Base-by-base conservation (phyloP, 306 rosid species). In the Corylus heterophylla region DNA sequence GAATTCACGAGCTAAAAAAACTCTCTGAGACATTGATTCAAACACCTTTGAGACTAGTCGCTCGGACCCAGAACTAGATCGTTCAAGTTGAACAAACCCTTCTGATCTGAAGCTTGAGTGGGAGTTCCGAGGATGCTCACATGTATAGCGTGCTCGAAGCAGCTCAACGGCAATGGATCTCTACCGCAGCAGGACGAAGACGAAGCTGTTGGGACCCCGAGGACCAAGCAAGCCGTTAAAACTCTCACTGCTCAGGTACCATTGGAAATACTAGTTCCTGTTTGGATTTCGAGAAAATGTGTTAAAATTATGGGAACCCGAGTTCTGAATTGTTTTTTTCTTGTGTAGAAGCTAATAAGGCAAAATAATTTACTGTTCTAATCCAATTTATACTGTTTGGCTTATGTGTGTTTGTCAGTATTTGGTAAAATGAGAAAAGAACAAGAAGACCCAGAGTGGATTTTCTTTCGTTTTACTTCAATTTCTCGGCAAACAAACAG, bases 61-160 rank as follows among this genome's bases (percentile, higher is more conserved):
- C 61, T 82, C 44, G 78, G 87, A 73, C 79, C 80, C 82, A 81
- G 62, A 49, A 39, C 54, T 67, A 61, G 91, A 83, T 84, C 92
- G 66, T 78, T 63, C 54, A 13, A 68, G 69, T 69, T 47, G 54
- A 22, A 52, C 67, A 22, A 77, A 79, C 81, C 71, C 75, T 83
- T 52, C 77, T 8, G 78, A 77, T 81, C 56, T 18, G 39, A 62
- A 35, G 16, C 50, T 79, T 75, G 58, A 50, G 71, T 54, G 66
- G 45, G 66, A 70, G 79, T 63, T 84, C 80, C 73, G 78, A 82
- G 29, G 84, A 95, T 93, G 99, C 85, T 95, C 90, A 93, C 94
- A 79, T 95, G 99, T 87, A 90, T 93, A 69, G 90, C 99, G 5
- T 93, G 99, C 90, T 88, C 98, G 22, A 91, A 95, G 90, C 93